Conservation (phyloP, 495 filamentous ascomycete genomes). For the Penicillium antarcticum region DNA sequence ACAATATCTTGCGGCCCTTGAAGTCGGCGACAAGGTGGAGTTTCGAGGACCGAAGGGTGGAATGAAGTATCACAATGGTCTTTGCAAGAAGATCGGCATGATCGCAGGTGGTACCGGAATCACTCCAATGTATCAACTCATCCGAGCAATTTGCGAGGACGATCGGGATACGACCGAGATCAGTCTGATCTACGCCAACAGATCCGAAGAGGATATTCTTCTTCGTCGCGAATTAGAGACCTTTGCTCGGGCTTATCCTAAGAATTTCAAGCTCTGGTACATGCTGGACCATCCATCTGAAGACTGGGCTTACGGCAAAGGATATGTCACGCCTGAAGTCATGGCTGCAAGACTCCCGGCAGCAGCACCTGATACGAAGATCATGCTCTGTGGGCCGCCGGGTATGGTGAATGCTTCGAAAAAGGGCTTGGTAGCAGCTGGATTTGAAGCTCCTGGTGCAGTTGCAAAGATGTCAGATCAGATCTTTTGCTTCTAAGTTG, state of each 20-base stretch:
- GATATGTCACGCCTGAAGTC: constrained; percentile 16
- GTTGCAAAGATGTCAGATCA: constrained; percentile 30
- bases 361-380: constrained; percentile 17
- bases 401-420: constrained; percentile 33
- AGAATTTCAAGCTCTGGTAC: constrained; percentile 40
- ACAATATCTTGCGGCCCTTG: constrained; percentile 40
- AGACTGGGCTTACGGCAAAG: constrained; percentile 17
- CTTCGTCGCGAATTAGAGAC: constrained; percentile 40
- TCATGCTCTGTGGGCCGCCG: constrained; percentile 34
- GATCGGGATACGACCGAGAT: constrained; percentile 41
- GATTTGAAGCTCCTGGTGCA: constrained; percentile 23
- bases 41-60: constrained; percentile 45
- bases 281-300: constrained; percentile 30
- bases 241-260: constrained; percentile 30
- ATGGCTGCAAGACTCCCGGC: constrained; percentile 16
- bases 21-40: constrained; percentile 36
- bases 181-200: constrained; percentile 40
- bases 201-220: constrained; percentile 31
- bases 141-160: constrained; percentile 46
- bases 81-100: constrained; percentile 39
- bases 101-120: constrained; percentile 53
- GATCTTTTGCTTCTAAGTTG: constrained; percentile 26
- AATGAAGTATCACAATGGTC: constrained; percentile 35
- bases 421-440: constrained; percentile 23
- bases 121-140: constrained; percentile 51